Percentiles rank a stretch among this genome's conserved stretches.
phyloP scores from a whole-genome alignment of 768 basidiomycete species.

The Crassisporium funariophilum region DNA sequence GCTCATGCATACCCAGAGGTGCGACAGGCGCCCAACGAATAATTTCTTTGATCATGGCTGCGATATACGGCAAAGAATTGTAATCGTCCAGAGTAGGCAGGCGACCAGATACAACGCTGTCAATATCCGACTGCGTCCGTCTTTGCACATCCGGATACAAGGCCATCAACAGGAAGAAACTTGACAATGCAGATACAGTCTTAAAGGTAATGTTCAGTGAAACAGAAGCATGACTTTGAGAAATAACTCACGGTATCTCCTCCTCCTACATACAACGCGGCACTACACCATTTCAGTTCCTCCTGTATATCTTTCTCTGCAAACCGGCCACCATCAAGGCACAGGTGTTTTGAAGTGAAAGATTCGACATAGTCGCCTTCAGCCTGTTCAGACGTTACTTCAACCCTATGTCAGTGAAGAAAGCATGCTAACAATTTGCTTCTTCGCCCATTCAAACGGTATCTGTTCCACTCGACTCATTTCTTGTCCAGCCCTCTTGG shows the following conservation, averaged over 20 bases:
- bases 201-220: slow-evolving; percentile 10
- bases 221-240: background rate
- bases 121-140: slow-evolving; percentile 42
- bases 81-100: slow-evolving; percentile 38
- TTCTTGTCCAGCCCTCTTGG: slow-evolving; percentile 14
- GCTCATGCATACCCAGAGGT: slow-evolving; percentile 25
- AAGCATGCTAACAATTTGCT: slow-evolving; percentile 27
- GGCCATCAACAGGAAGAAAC: slow-evolving; percentile 42
- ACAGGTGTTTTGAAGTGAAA: slow-evolving; percentile 35
- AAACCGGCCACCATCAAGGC: slow-evolving; percentile 22
- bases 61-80: slow-evolving; percentile 34
- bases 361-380: slow-evolving; percentile 29
- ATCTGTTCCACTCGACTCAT: slow-evolving; percentile 22
- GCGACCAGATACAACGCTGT: slow-evolving; percentile 32
- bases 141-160: slow-evolving; percentile 39
- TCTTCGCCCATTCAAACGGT: slow-evolving; percentile 35
- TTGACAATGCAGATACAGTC: slow-evolving; percentile 36
- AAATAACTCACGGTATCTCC: slow-evolving; percentile 37
- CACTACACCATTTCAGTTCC: slow-evolving; percentile 29
- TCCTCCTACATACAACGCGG: slow-evolving; percentile 36
- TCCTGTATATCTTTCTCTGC: slow-evolving; percentile 27
- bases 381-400: slow-evolving; percentile 15
- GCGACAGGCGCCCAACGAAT: slow-evolving; percentile 36
- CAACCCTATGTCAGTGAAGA: background rate
- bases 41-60: slow-evolving; percentile 41